Conservation (phyloP, 352 stramenopile species). For the Phytophthora niederhauseri region DNA sequence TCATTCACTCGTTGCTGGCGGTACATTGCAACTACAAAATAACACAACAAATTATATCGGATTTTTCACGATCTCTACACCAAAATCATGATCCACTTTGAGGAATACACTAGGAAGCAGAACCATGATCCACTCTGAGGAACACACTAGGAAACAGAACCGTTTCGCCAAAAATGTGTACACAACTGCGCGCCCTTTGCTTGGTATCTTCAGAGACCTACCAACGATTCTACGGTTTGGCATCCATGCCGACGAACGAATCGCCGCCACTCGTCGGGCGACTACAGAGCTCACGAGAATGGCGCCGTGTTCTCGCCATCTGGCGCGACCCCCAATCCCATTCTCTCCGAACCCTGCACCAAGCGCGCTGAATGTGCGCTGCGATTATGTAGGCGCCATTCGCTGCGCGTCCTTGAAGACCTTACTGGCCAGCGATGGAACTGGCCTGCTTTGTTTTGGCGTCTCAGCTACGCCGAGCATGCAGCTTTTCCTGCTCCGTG, state of each 20-base stretch:
- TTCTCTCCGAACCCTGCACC: slow-evolving; percentile 26
- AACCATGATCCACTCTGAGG: neutral
- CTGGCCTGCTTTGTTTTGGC: neutral
- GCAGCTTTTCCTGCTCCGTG: neutral
- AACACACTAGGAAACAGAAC: slow-evolving; percentile 3
- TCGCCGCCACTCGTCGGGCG: neutral
- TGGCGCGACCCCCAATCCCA: slow-evolving; percentile 24
- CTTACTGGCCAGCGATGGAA: neutral
- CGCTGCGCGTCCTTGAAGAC: slow-evolving; percentile 2
- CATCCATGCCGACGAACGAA: neutral
- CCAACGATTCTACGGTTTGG: slow-evolving; percentile 23
- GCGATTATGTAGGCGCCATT: neutral
- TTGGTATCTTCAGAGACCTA: slow-evolving; percentile 4
- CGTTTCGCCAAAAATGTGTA: slow-evolving; percentile 24
- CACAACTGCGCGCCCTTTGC: slow-evolving; percentile 9
- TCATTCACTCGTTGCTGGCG: too few relatives aligned
- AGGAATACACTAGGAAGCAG: neutral
- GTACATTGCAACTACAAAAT: too few relatives aligned
- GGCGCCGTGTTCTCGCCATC: slow-evolving; percentile 19
- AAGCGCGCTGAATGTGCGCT: neutral
- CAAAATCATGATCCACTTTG: slow-evolving; percentile 6
- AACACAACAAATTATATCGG: too few relatives aligned
- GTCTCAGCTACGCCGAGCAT: slow-evolving; percentile 6
- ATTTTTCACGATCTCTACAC: too few relatives aligned
- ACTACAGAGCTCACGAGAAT: slow-evolving; percentile 13